Base-by-base conservation (phyloP, 2,329 filamentous ascomycete species). In the Leptographium galeiforme region DNA sequence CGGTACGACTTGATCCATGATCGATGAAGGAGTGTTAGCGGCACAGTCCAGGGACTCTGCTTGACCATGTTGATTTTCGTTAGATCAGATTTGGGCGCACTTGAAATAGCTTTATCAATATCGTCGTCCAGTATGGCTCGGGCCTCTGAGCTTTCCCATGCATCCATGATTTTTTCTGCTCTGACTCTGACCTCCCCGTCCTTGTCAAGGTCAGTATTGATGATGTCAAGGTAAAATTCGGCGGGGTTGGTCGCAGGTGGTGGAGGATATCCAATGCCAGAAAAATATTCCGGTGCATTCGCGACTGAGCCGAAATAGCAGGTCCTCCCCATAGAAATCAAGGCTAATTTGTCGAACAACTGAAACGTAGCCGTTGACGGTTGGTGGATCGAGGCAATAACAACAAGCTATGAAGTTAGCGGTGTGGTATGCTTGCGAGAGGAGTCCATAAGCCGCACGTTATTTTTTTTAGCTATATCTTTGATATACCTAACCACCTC, bases 371-470 rank as follows among this genome's bases (percentile, higher is more conserved):
- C 77, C 0, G 86, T 87, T 0, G 87, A 91, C 0, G 89, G 89
- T 63, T 94, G 89, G 64, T 94, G 89, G 57, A 94, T 93, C 41
- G 84, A 88, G 5, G 85, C 85, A 55, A 94, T 81, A 34, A 93
- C 80, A 55, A 93, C 80, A 56, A 93, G 72, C 79, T 85, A 14
- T 10, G 30, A 5, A n/a, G 25, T 7, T 18, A 14, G 10, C 5
- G 25, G 25, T 5, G 25, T 25, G 25, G 25, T 25, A 25, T 3
- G 25, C 25, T 25, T 25, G 25, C 25, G 5, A 25, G 25, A 25
- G 25, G 25, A 33, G 12, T 36, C 10, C 14, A 44, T 8, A 36
- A 44, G 2, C 43, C 74, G 57, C 60, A 84, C 80, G 55, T 84
- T 84, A 63, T 87, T 79, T 56, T 75, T 74, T 62, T 74, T 77